These are phyloP conservation scores for Chytriomyces sp. DNA, from an alignment of 192 early-diverging fungal genomes.

Conservation along the genomic window DNA sequence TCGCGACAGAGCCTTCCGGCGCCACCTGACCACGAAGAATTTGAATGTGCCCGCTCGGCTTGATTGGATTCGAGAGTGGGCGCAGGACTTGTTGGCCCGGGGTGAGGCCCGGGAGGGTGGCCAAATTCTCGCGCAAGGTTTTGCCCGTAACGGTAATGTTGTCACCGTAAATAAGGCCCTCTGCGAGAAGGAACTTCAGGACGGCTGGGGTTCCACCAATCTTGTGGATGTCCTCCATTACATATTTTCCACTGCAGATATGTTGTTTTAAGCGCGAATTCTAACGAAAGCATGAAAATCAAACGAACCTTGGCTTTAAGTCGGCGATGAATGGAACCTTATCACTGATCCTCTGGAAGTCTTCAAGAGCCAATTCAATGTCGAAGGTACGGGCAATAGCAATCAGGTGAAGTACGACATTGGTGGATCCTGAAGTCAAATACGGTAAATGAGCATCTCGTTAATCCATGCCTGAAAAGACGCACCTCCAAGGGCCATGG, in stretches of 20 bases:
- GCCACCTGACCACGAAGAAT: constrained; percentile 94
- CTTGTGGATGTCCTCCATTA: constrained; percentile 93
- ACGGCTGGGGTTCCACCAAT: constrained; percentile 95
- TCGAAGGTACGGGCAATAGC: constrained; percentile 84
- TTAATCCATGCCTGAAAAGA: background rate
- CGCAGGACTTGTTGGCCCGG: constrained; percentile 86
- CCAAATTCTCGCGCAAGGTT: constrained; percentile 92
- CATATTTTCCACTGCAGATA: constrained; percentile 84
- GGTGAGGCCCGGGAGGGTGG: constrained; percentile 71
- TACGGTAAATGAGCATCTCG: background rate
- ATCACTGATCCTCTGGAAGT: constrained; percentile 93
- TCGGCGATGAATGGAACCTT: constrained; percentile 94
- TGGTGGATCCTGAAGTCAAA: constrained; percentile 74
- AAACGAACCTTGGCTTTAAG: constrained; percentile 79
- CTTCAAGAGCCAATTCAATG: constrained; percentile 84
- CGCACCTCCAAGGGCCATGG: constrained; percentile 88
- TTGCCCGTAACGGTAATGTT: constrained; percentile 96
- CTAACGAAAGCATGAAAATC: background rate
- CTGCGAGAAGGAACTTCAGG: constrained; percentile 87
- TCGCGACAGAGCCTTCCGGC: constrained; percentile 94
- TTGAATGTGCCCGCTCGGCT: constrained; percentile 91
- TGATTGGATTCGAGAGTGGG: constrained; percentile 85
- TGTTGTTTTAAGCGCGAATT: background rate
- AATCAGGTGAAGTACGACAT: constrained; percentile 94
- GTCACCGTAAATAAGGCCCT: constrained; percentile 86